These are phyloP conservation scores for Sugiyamaella floridensis DNA, from an alignment of 805 yeast genomes.

Conservation along the genomic window DNA sequence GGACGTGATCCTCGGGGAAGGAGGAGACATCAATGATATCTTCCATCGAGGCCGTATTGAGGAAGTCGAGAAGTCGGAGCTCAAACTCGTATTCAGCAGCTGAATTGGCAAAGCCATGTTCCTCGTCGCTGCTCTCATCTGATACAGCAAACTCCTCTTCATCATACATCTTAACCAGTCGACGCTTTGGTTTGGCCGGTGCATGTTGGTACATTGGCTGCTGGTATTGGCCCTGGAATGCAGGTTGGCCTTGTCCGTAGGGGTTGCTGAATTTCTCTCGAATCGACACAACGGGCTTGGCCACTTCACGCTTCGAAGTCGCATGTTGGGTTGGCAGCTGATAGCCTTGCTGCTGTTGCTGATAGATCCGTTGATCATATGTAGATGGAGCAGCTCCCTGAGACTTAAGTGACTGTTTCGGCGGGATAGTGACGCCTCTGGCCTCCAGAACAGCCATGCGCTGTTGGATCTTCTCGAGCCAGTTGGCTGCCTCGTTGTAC, in stretches of 20 bases:
- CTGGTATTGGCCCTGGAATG: slow-evolving; percentile 1
- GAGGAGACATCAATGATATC: slow-evolving; percentile 79
- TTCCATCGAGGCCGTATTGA: slow-evolving; percentile 66
- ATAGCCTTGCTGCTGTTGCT: not conserved
- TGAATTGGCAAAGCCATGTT: slow-evolving; percentile 40
- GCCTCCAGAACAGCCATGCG: slow-evolving; percentile 10
- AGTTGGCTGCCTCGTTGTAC: slow-evolving; percentile 31
- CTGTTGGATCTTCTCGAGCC: slow-evolving; percentile 27
- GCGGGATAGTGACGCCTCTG: not conserved
- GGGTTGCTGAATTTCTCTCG: slow-evolving; percentile 30
- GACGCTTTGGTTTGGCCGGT: slow-evolving; percentile 6
- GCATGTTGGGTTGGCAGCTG: not conserved
- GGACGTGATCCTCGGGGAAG: slow-evolving; percentile 60
- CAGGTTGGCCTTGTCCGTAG: slow-evolving; percentile 1
- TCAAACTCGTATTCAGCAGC: slow-evolving; percentile 43
- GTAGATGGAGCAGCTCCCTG: not conserved
- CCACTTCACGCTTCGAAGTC: slow-evolving; percentile 27
- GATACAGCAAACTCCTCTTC: slow-evolving; percentile 4
- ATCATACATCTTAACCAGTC: slow-evolving; percentile 8
- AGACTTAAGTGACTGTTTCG: slow-evolving; percentile 8
- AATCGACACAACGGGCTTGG: slow-evolving; percentile 27
- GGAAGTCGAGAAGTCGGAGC: slow-evolving; percentile 60
- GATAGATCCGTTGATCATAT: not conserved
- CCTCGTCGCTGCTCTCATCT: slow-evolving; percentile 37
- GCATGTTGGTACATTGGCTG: slow-evolving; percentile 5